These are phyloP conservation scores for Zopfia rhizophila DNA, from an alignment of 2,329 filamentous ascomycete genomes.

Conservation along the genomic window DNA sequence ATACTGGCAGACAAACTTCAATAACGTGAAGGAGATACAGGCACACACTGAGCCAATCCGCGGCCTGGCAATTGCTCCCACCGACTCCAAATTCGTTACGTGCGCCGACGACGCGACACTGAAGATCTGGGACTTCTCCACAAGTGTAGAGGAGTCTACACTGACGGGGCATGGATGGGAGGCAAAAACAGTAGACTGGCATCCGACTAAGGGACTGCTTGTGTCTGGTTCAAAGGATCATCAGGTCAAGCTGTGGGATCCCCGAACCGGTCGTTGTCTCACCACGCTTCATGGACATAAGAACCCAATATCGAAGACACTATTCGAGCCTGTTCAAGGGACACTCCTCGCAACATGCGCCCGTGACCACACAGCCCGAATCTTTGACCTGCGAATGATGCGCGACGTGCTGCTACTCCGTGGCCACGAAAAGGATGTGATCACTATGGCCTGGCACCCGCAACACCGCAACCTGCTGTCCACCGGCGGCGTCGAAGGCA, in stretches of 20 bases:
- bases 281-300: constrained; percentile 97
- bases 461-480: constrained; percentile 89
- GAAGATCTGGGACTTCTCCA: constrained; percentile 96
- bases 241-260: constrained; percentile 97
- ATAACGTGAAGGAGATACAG: constrained; percentile 95
- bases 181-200: constrained; percentile 96
- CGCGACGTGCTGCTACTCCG: constrained; percentile 92
- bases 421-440: constrained; percentile 96
- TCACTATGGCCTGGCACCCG: constrained; percentile 92
- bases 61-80: constrained; percentile 92
- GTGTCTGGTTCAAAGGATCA: constrained; percentile 98
- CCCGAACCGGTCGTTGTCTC: constrained; percentile 86
- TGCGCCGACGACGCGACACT: constrained; percentile 93
- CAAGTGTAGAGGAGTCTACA: constrained; percentile 82
- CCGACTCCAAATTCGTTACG: constrained; percentile 94
- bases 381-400: constrained; percentile 98
- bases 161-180: constrained; percentile 98
- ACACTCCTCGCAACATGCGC: constrained; percentile 91
- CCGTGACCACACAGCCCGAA: constrained; percentile 88
- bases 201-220: constrained; percentile 91
- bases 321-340: constrained; percentile 87
- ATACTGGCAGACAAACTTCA: constrained; percentile 99
- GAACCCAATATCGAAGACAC: constrained; percentile 92
- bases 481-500: constrained; percentile 89
- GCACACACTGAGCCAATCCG: constrained; percentile 90